Conservation (phyloP, 331 rosid species). For the Pyrus hybrid region DNA sequence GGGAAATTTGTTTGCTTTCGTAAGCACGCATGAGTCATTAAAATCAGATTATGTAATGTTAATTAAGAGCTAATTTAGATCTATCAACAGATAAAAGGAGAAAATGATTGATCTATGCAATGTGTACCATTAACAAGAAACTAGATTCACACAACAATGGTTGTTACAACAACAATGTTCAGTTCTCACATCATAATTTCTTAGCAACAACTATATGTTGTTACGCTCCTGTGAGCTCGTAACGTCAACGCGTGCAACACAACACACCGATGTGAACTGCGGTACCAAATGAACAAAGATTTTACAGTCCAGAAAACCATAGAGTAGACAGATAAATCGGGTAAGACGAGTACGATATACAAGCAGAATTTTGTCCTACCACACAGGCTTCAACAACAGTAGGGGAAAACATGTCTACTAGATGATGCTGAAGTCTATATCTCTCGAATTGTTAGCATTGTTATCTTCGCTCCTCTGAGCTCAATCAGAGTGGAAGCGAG, state of each 20-base stretch:
- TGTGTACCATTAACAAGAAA: background rate
- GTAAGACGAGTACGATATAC: background rate
- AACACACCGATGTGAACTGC: background rate
- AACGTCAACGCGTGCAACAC: background rate
- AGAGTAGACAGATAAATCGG: background rate
- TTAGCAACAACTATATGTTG: background rate
- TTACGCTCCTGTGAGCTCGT: background rate
- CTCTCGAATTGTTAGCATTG: background rate
- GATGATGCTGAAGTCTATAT: background rate
- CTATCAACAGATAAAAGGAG: background rate
- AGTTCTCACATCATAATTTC: background rate
- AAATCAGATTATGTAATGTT: background rate
- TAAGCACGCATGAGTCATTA: background rate
- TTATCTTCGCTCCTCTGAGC: background rate
- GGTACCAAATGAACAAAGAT: background rate
- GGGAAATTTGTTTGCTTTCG: background rate
- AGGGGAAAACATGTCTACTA: background rate
- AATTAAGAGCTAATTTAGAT: background rate
- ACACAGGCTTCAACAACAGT: background rate
- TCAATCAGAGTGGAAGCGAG: conserved; percentile 44
- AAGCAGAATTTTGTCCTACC: background rate
- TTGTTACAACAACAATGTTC: background rate
- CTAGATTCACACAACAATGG: background rate
- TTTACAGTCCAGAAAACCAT: background rate
- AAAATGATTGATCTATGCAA: background rate